These are phyloP conservation scores for Spencermartinsiella ligniputridi DNA, from an alignment of 1,139 yeast species.

Conservation along the genomic window DNA sequence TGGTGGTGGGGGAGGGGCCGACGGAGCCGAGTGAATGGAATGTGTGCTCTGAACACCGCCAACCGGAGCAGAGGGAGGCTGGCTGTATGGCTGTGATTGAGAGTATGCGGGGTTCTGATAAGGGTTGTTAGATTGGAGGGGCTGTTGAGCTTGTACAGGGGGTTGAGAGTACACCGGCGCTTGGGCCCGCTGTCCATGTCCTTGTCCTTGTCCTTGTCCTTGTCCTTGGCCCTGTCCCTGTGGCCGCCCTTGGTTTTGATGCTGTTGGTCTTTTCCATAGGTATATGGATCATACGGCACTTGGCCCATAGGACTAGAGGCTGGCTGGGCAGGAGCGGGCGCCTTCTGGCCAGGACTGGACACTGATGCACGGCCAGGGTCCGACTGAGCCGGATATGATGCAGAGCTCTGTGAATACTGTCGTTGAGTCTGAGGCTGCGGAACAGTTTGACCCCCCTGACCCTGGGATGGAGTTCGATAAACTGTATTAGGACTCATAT, in stretches of 20 bases:
- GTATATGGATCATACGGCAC: constrained; percentile 1
- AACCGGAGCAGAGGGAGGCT: too few species aligned
- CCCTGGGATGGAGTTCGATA: not conserved
- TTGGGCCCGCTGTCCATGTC: not conserved
- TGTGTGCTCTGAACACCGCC: too few species aligned
- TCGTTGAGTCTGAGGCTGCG: constrained; percentile 9
- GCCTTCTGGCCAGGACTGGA: too few species aligned
- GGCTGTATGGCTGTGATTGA: too few species aligned
- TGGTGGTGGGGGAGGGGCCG: constrained; percentile 1
- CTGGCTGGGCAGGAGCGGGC: not conserved
- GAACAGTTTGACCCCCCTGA: constrained; percentile 1
- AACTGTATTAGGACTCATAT: too few species aligned
- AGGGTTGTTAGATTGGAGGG: not conserved
- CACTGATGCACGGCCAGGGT: too few species aligned
- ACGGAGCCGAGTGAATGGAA: too few species aligned
- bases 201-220: not conserved
- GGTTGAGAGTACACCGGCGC: too few species aligned
- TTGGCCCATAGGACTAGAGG: not conserved
- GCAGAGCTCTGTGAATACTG: not conserved
- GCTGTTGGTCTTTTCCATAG: not conserved
- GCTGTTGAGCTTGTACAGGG: constrained; percentile 1
- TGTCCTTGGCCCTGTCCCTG: not conserved
- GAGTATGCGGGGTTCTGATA: not conserved
- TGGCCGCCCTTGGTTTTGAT: constrained; percentile 1
- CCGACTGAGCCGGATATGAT: too few species aligned